Base-by-base conservation (phyloP, 73 alveolate species). In the Tetrahymena malaccensis region DNA sequence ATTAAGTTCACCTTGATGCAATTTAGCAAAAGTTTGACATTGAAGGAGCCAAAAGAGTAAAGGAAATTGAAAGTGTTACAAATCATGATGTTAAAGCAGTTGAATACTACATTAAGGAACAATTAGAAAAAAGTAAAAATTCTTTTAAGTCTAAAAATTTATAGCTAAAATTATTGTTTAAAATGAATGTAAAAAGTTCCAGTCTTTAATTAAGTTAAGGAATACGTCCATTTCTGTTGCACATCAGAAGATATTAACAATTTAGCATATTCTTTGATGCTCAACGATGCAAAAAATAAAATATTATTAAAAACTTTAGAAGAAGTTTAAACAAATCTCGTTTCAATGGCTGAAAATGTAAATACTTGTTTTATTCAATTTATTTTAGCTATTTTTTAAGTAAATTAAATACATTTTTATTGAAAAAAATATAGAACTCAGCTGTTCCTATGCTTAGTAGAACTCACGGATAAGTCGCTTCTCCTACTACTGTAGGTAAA, bases 401-500 rank as follows among this genome's bases (percentile, higher is more conserved):
- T 40, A 0, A 40, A 7, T 2, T 40, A 40, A 40, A 40, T 37
- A 37, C 11, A 4, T 40, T 40, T 40, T 40, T 4, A 40, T 6
- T 40, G 0, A 4, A 40, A 40, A 7, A 7, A n/a, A 93, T 55
- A 35, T 93, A 96, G 93, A 94, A 94, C 55, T 97, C 99, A 16
- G 96, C 70, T 43, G 96, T 96, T 37, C 99, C 99, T 1, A 98
- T 98, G 99, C 98, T 98, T 97, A 56, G 98, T 40, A 95, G 99
- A 94, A 98, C 99, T 33, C 99, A 98, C 94, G 99, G 99, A 16
- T 97, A 98, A 85, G 96, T 98, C 16, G 99, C 99, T 22, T 94
- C 99, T 34, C 99, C 99, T 17, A 97, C 99, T 11, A 98, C 99
- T 15, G 98, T 98, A 1, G 97, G 99, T 33, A 98, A 98, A 93